Base-by-base conservation (phyloP, 768 basidiomycete genomes). In the Xerocomus spinulosus region DNA sequence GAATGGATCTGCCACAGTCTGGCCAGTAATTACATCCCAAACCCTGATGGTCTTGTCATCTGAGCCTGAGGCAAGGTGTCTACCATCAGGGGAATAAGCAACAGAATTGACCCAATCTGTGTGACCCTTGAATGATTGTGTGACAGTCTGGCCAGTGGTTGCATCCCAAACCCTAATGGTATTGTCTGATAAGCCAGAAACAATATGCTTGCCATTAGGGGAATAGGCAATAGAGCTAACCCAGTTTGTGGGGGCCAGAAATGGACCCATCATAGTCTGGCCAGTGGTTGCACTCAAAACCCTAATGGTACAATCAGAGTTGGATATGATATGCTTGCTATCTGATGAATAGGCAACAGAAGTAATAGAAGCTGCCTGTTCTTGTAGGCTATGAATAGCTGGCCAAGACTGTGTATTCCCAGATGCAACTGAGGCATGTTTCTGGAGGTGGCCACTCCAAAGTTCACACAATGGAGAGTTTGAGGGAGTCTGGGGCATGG, bases 341-440 rank as follows among this genome's bases (percentile, higher is more conserved):
- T 38, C 36, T 13, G 44, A 36, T 37, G 44, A 46, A 30, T 28
- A 38, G 5, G 36, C 36, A 26, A 46, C 44, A 37, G 44, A 46
- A 4, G 5, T 4, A 4, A 44, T 33, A 9, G 6, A 2, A 9
- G 1, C 15, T 25, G 24, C 13, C 9, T 44, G 43, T 17, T 23
- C 34, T 9, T 44, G 24, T 34, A 17, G 4, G 20, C 24, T 14
- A 24, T 39, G 23, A 21, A 24, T 15, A 24, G 37, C 23, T 24
- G 37, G 37, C 37, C 37, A 39, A 25, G 14, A 12, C n/a, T n/a
- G n/a, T 39, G 37, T 20, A 13, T 39, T n/a, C 7, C 23, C 21
- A 39, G 10, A 24, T 3, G 20, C 14, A 15, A 24, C 12, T 5
- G 37, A 23, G 9, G 12, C 21, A 39, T 39, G 37, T 13, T 24